These are phyloP conservation scores for Dendrobium officinale DNA, from an alignment of 106 monocot genomes.

Conservation along the genomic window DNA sequence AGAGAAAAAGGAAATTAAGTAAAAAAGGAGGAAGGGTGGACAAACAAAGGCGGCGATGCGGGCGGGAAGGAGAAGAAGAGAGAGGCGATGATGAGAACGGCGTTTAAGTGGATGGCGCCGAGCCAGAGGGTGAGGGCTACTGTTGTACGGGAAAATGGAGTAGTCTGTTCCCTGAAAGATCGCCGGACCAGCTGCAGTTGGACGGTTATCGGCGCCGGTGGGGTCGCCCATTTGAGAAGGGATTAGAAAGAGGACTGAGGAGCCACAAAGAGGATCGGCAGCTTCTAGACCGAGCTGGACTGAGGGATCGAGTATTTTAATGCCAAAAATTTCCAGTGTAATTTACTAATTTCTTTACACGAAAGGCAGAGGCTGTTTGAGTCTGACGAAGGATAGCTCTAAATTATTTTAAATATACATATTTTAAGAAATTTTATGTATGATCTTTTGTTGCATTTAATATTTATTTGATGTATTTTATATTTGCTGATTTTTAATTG, in stretches of 20 bases:
- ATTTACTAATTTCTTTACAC: no score
- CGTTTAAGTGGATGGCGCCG: slow-evolving; percentile 56
- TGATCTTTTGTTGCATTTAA: no score
- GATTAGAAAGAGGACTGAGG: not conserved
- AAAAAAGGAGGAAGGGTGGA: not conserved
- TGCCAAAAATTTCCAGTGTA: no score
- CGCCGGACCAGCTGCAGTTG: not conserved
- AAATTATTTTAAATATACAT: no score
- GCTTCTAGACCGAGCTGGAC: no score
- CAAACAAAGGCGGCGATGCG: slow-evolving; percentile 37
- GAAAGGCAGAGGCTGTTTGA: no score
- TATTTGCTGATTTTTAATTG: no score
- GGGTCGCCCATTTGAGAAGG: not conserved
- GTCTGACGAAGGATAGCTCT: no score
- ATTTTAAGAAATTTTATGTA: no score
- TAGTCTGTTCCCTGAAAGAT: slow-evolving; percentile 29
- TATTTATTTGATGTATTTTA: no score
- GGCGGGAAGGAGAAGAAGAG: slow-evolving; percentile 42
- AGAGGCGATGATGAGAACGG: slow-evolving; percentile 30
- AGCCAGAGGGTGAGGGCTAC: slow-evolving; percentile 52
- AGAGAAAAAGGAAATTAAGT: not conserved
- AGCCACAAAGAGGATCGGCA: not conserved
- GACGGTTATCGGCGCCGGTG: not conserved
- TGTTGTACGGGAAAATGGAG: slow-evolving; percentile 23
- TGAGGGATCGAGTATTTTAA: no score